Evolutionary conservation across 2,329 filamentous ascomycete genomes (phyloP).

Genomic region (Trichoderma semiorbis): DNA sequence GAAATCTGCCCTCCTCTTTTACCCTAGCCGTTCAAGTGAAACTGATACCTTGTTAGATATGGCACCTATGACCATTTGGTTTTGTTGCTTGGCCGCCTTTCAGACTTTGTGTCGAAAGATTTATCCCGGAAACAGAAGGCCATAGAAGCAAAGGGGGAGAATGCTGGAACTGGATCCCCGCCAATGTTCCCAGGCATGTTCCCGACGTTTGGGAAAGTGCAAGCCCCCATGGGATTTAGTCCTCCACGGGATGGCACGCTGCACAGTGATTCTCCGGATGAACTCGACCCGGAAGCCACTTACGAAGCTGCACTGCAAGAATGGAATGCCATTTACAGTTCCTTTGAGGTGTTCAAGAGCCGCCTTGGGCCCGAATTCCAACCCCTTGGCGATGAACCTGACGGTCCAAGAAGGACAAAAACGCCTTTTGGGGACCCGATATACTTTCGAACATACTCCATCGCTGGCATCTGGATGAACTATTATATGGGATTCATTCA

Average conservation of each 20-base stretch:
- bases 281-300: slow-evolving; percentile 57
- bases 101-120: slow-evolving; percentile 75
- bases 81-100: slow-evolving; percentile 73
- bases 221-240: slow-evolving; percentile 53
- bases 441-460: slow-evolving; percentile 81
- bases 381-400: slow-evolving; percentile 66
- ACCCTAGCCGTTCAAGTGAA: not conserved
- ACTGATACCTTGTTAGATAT: slow-evolving; percentile 54
- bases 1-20: too few relatives aligned
- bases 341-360: slow-evolving; percentile 64
- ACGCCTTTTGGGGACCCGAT: slow-evolving; percentile 78
- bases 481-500: slow-evolving; percentile 83
- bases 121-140: slow-evolving; percentile 71
- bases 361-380: slow-evolving; percentile 73
- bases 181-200: slow-evolving; percentile 55
- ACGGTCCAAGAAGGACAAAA: slow-evolving; percentile 48
- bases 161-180: slow-evolving; percentile 33
- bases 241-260: slow-evolving; percentile 29
- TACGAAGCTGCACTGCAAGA: slow-evolving; percentile 70
- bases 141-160: slow-evolving; percentile 33
- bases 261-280: slow-evolving; percentile 40
- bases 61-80: slow-evolving; percentile 87
- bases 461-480: slow-evolving; percentile 83
- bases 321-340: slow-evolving; percentile 71
- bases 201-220: slow-evolving; percentile 48